Percentiles rank a stretch among this genome's conserved stretches.
These are phyloP conservation scores for Gamarada debralockiae DNA, from an alignment of 495 filamentous ascomycete genomes.

Conservation along the genomic window DNA sequence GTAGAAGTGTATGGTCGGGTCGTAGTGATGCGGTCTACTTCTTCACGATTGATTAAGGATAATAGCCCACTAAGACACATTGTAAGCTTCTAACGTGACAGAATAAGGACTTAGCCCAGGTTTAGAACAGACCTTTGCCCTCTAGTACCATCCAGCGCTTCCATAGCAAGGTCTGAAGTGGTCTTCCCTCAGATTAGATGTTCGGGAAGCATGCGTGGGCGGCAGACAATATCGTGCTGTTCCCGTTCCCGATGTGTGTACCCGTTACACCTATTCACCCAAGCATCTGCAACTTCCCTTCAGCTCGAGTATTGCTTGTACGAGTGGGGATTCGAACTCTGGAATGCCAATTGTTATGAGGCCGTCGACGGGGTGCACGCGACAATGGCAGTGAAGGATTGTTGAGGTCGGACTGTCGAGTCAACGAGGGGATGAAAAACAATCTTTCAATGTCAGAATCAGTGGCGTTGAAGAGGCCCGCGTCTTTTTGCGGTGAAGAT, in stretches of 20 bases:
- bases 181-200: constrained; percentile 10
- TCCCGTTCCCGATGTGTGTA: constrained; percentile 27
- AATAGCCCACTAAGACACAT: constrained; percentile 13
- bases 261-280: constrained; percentile 25
- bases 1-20: constrained; percentile 18
- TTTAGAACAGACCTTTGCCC: constrained; percentile 16
- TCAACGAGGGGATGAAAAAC: too few species aligned
- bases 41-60: constrained; percentile 20
- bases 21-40: constrained; percentile 15
- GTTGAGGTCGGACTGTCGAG: too few species aligned
- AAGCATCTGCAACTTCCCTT: constrained; percentile 23
- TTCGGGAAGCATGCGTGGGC: constrained; percentile 22
- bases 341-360: neutral
- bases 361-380: neutral
- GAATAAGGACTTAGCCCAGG: neutral
- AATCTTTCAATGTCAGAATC: too few species aligned
- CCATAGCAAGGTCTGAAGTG: constrained; percentile 17
- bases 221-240: constrained; percentile 25
- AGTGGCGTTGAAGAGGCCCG: too few species aligned
- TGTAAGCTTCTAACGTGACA: neutral
- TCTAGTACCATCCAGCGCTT: constrained; percentile 17
- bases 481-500: too few species aligned
- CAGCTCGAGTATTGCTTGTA: constrained; percentile 18
- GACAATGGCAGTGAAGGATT: too few species aligned
- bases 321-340: neutral